Base-by-base conservation (phyloP, 495 filamentous ascomycete genomes). In the Lophiotrema nucula region DNA sequence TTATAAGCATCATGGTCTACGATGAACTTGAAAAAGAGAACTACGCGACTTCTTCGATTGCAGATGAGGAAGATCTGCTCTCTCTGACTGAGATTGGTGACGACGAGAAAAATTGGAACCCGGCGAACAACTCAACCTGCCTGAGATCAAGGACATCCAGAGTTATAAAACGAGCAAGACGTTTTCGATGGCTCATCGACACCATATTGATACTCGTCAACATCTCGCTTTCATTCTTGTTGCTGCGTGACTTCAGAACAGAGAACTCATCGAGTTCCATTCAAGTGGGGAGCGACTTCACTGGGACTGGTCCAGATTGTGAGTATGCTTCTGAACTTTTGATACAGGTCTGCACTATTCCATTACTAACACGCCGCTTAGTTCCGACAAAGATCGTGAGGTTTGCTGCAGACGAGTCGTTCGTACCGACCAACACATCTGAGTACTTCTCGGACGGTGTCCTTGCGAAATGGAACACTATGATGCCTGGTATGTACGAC, bases 221-320 rank as follows among this genome's bases (percentile, higher is more conserved):
- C 35, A 25, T 52, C 16, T 31, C 33, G 22, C 33, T 52, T 3
- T 18, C 42, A 25, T 23, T 25, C 12, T 6, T 52, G 15, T 25
- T 52, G 2, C 33, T 52, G 21, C 21, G 21, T 25, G 12, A 23
- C 13, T n/a, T 41, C 13, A n/a, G 33, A 8, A n/a, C 21, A 11
- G 49, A 25, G 22, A 11, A 35, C 18, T 2, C 3, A 3, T 24
- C 18, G n/a, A 41, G 4, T 21, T 2, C 24, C 18, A 3, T 39
- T 18, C 49, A 52, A 23, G 16, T 52, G 2, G 49, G 49, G n/a
- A 37, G 35, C 2, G 49, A 52, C n/a, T 52, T 41, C 49, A 39
- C 31, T 3, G 31, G 13, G 16, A 25, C 21, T 2, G 18, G 35
- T 12, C 22, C 25, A 41, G 35, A 39, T n/a, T 38, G 49, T 52